Percentiles rank a stretch among this genome's conserved stretches.
These are phyloP conservation scores for Globisporangium nunn DNA, from an alignment of 352 stramenopile genomes.

Conservation along the genomic window DNA sequence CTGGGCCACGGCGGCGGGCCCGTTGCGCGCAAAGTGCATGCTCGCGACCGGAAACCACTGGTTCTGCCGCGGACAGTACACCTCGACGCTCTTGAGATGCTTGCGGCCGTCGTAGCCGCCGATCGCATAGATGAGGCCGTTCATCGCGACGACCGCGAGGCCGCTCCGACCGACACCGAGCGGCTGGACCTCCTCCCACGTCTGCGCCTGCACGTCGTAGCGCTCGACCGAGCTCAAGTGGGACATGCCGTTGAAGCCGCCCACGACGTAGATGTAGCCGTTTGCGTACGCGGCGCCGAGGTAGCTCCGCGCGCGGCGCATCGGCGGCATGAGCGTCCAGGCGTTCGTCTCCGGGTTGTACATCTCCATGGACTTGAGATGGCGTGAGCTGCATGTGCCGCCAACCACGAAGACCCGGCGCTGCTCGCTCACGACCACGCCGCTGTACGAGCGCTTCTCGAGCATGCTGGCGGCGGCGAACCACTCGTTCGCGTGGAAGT, in stretches of 20 bases:
- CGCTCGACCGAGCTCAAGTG: conserved; percentile 52
- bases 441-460: conserved; percentile 54
- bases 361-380: conserved; percentile 52
- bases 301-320: conserved; percentile 57
- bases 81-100: conserved; percentile 60
- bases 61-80: conserved; percentile 42
- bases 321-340: conserved; percentile 44
- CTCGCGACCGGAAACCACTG: conserved; percentile 32
- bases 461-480: conserved; percentile 41
- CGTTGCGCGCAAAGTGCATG: conserved; percentile 63
- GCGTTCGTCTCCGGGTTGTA: conserved; percentile 46
- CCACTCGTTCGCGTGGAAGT: conserved; percentile 60
- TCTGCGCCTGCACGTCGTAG: conserved; percentile 32
- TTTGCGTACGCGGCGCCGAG: conserved; percentile 38
- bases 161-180: conserved; percentile 50
- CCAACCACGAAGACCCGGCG: conserved; percentile 57
- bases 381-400: conserved; percentile 43
- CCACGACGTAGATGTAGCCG: conserved; percentile 53
- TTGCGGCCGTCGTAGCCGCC: conserved; percentile 60
- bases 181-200: conserved; percentile 48
- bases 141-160: conserved; percentile 39
- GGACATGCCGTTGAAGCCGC: conserved; percentile 62
- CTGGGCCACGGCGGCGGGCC: conserved; percentile 42
- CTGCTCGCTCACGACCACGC: conserved; percentile 35
- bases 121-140: conserved; percentile 50